A percentile compares a stretch with the other conserved stretches of the same genome.
Conservation (phyloP, 2,329 filamentous ascomycete genomes). For the Penicillium decumbens region DNA sequence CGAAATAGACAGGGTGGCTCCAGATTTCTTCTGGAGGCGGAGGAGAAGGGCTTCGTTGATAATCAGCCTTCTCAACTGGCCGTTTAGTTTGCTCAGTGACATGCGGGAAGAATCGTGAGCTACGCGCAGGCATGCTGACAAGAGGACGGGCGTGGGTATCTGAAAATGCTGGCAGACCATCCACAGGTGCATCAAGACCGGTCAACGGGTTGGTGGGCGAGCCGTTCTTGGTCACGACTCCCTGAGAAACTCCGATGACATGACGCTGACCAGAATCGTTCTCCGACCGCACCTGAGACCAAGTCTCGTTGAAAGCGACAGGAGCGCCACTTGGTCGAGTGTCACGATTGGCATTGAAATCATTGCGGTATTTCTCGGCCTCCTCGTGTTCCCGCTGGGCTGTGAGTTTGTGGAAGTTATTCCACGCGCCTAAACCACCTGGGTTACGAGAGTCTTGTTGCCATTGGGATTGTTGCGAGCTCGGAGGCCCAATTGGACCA, state of each 20-base stretch:
- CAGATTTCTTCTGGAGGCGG: conserved; percentile 56
- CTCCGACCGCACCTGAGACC: conserved; percentile 43
- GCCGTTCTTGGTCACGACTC: conserved; percentile 10
- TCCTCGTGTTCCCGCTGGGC: conserved; percentile 41
- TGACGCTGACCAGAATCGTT: conserved; percentile 41
- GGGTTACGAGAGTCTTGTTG: conserved; percentile 28
- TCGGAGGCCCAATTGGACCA: conserved; percentile 46
- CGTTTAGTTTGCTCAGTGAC: conserved; percentile 35
- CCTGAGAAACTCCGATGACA: conserved; percentile 34
- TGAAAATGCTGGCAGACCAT: conserved; percentile 32
- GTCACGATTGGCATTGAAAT: conserved; percentile 39
- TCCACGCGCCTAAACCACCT: conserved; percentile 39
- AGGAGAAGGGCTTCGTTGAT: conserved; percentile 44
- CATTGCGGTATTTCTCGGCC: conserved; percentile 38
- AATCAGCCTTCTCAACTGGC: conserved; percentile 30
- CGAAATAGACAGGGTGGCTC: conserved; percentile 53
- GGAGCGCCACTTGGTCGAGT: conserved; percentile 30
- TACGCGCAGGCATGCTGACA: conserved; percentile 36
- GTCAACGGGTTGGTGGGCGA: conserved; percentile 32
- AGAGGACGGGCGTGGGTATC: conserved; percentile 34
- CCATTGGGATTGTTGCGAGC: conserved; percentile 32
- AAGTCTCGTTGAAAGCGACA: conserved; percentile 43
- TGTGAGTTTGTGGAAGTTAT: conserved; percentile 42
- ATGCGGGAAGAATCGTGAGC: conserved; percentile 48
- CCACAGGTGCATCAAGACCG: conserved; percentile 35